Base-by-base conservation (phyloP, 371 early-diverging fungal genomes). In the Haplosporangium sp. region DNA sequence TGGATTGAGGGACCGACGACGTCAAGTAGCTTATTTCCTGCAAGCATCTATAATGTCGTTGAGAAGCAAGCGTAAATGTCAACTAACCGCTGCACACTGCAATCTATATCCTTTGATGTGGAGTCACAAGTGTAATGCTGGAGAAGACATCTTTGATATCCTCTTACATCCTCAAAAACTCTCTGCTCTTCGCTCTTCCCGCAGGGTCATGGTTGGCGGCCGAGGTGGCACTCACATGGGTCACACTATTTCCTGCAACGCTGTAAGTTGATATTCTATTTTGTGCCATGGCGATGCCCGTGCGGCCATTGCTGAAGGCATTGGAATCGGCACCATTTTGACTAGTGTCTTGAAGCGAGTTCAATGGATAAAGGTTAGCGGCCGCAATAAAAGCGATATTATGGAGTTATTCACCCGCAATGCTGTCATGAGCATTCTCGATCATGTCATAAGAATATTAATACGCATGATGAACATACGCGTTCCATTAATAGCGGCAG, bases 151-250 rank as follows among this genome's bases (percentile, higher is more conserved):
- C 29, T 29, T 29, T 29, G 29, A 29, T 29, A 20, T 29, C 23
- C 7, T 51, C 90, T 74, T 86, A 92, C 95, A 89, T 88, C 86
- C 92, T 92, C 61, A 95, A 81, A 41, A 93, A 83, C 77, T 95
- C 91, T 47, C 91, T 85, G 74, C 91, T 93, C 61, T 90, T 86
- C 57, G 88, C 84, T 62, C 72, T 77, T 46, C 79, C 72, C 11
- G 46, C 60, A 5, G 61, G 79, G 54, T 77, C 79, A 38, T 64
- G 42, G 62, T 55, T 63, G 6, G 67, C 46, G 16, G 59, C 68
- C 5, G 79, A 67, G 18, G 68, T 67, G 45, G 79, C 72, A 56
- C 79, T 77, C 58, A 72, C 68, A 67, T 68, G 72, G 12, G 72
- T 46, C 79, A 71, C 67, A 37, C 29, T 77, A 23, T 60, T 60